A percentile compares a stretch with the other conserved stretches of the same genome.
Conservation (phyloP, 192 early-diverging fungal genomes). For the Umbelopsis ramanniana region DNA sequence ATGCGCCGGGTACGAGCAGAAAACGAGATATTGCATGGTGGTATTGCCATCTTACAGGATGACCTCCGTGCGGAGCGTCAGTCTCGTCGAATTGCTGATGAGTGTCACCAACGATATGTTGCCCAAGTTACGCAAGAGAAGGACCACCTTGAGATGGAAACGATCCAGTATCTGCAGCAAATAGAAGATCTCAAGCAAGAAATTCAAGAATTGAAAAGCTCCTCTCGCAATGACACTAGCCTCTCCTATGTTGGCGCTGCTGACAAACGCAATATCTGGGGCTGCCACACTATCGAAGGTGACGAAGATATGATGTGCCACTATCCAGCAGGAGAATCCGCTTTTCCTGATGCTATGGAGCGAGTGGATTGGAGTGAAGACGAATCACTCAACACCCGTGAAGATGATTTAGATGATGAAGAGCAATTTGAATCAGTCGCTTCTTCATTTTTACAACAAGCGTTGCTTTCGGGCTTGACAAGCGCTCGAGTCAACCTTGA, state of each 20-base stretch:
- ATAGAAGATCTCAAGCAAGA: conserved; percentile 25
- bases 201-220: conserved; percentile 16
- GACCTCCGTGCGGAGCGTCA: conserved; percentile 30
- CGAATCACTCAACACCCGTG: conserved; percentile 30
- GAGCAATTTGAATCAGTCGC: conserved; percentile 44
- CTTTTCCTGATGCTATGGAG: conserved; percentile 20
- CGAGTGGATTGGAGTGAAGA: conserved; percentile 17
- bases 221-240: neutral
- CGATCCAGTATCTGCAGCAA: conserved; percentile 28
- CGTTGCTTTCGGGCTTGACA: conserved; percentile 41
- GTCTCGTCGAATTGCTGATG: conserved; percentile 32
- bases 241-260: conserved; percentile 12
- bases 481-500: conserved; percentile 48
- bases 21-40: conserved; percentile 28
- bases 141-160: conserved; percentile 22
- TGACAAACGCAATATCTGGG: conserved; percentile 24
- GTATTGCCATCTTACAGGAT: conserved; percentile 28
- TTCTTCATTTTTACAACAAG: conserved; percentile 41
- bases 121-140: conserved; percentile 22
- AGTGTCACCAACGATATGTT: conserved; percentile 29
- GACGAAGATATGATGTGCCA: conserved; percentile 25
- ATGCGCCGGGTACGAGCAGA: conserved; percentile 36
- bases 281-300: conserved; percentile 22
- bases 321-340: conserved; percentile 23
- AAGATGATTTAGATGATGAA: conserved; percentile 39